Conservation (phyloP, 805 yeast genomes). For the Wickerhamiella bombiphila region DNA sequence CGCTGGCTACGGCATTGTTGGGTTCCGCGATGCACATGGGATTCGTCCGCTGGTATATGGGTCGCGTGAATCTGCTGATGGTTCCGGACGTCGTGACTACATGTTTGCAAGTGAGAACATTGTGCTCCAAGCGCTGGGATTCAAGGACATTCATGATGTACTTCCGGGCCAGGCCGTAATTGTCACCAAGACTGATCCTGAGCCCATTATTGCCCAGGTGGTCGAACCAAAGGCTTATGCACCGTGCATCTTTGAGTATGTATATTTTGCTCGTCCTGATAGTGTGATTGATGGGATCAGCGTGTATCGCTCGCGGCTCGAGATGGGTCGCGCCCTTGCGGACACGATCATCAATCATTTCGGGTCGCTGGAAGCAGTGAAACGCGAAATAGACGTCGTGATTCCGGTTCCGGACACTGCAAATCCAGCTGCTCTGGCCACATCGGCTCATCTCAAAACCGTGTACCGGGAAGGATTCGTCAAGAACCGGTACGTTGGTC, state of each 20-base stretch:
- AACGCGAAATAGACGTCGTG: constrained; percentile 70
- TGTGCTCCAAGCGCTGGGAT: constrained; percentile 85
- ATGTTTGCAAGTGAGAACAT: constrained; percentile 95
- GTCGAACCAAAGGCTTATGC: constrained; percentile 65
- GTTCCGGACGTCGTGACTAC: constrained; percentile 48
- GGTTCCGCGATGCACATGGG: constrained; percentile 95
- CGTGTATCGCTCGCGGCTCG: constrained; percentile 81
- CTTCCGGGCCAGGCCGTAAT: constrained; percentile 95
- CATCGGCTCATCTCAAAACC: constrained; percentile 64
- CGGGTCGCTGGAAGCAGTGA: constrained; percentile 31
- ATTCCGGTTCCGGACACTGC: constrained; percentile 98
- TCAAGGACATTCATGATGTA: constrained; percentile 62
- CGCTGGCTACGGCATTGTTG: constrained; percentile 91
- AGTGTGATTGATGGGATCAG: constrained; percentile 93
- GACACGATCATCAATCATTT: constrained; percentile 39
- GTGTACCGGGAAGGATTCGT: constrained; percentile 96
- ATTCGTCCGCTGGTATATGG: constrained; percentile 85
- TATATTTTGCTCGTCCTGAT: constrained; percentile 96
- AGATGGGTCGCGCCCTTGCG: constrained; percentile 88
- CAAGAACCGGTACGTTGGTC: constrained; percentile 90
- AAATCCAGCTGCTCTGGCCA: constrained; percentile 86
- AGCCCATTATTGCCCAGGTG: constrained; percentile 76
- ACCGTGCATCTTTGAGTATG: constrained; percentile 95
- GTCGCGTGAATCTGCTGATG: constrained; percentile 56
- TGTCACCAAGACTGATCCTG: constrained; percentile 53